Base-by-base conservation (phyloP, 306 rosid genomes). In the Medicago ruthenica region DNA sequence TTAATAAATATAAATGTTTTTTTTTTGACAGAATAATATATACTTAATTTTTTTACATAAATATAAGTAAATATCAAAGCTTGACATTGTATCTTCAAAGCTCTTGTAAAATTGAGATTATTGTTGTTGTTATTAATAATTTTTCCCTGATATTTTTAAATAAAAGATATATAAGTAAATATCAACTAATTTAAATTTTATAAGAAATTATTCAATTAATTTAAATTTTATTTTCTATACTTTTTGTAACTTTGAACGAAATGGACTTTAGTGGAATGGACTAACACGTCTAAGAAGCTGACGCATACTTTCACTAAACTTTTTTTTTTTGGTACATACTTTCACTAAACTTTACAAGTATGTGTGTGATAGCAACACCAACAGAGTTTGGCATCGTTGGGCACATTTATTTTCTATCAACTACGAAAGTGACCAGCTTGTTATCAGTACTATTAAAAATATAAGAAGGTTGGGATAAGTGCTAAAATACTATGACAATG, bases 301-400 rank as follows among this genome's bases (percentile, higher is more conserved):
- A 70, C 80, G 71, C 79, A 70, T 60, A 57, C 1, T 74, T 74
- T 78, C 80, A 73, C 80, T 17, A 17, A 34, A 39, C 60, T 51
- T 9, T 10, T n/a, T n/a, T n/a, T n/a, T n/a, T n/a, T n/a, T n/a
- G n/a, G n/a, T n/a, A n/a, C 79, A 70, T 60, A 57, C 1, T 74
- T 74, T 78, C 80, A 73, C 80, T 17, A 17, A 34, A 39, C 60
- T 51, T 9, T 10, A 5, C 9, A 10, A 7, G 8, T 31, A 34
- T 27, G 58, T 64, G 12, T 22, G 50, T 77, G 82, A 87, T 54
- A 27, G 76, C 70, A 53, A 80, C 76, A 44, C 37, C 81, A 74
- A 47, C 78, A 71, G 73, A 61, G 71, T 70, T 55, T 61, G 27
- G 74, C 53, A 21, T 6, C 11, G 18, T 31, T 74, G 51, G 59